These are phyloP conservation scores for Epichloe typhina DNA, from an alignment of 2,329 filamentous ascomycete species.

Conservation along the genomic window DNA sequence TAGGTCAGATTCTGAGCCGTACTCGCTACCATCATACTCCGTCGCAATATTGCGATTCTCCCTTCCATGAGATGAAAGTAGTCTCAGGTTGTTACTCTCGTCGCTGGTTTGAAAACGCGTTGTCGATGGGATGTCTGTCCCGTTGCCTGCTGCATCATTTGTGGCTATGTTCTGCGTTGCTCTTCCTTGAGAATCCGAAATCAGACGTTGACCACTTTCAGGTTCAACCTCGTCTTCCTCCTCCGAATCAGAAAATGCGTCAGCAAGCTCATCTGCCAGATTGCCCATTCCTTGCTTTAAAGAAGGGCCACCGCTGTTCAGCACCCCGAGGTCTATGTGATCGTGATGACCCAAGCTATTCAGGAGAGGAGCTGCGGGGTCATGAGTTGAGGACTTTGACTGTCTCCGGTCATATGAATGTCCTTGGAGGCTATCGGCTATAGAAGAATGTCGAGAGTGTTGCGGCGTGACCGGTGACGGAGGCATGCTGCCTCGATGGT, in stretches of 20 bases:
- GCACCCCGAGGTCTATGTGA: constrained; percentile 31
- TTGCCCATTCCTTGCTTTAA: constrained; percentile 54
- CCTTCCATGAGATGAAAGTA: constrained; percentile 30
- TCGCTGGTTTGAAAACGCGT: constrained; percentile 20
- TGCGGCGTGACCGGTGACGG: constrained; percentile 29
- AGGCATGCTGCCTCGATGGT: constrained; percentile 3
- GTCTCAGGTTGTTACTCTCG: constrained; percentile 26
- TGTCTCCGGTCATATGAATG: constrained; percentile 34
- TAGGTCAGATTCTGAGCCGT: constrained; percentile 58
- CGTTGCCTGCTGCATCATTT: constrained; percentile 1
- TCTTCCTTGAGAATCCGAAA: neutral
- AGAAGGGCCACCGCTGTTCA: constrained; percentile 27
- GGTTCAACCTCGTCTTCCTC: constrained; percentile 48
- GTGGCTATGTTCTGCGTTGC: neutral
- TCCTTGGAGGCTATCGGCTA: constrained; percentile 33
- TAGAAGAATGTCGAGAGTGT: constrained; percentile 46
- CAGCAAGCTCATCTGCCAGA: constrained; percentile 68
- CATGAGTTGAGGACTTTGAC: constrained; percentile 38
- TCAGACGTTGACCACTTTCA: constrained; percentile 19
- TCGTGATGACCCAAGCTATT: constrained; percentile 37
- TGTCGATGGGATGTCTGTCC: constrained; percentile 9
- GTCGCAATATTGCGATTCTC: constrained; percentile 39
- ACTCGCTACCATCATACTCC: constrained; percentile 62
- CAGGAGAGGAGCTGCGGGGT: constrained; percentile 34
- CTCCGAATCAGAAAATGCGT: constrained; percentile 54